Base-by-base conservation (phyloP, 2,329 filamentous ascomycete species). In the Chaetomium strumarium region DNA sequence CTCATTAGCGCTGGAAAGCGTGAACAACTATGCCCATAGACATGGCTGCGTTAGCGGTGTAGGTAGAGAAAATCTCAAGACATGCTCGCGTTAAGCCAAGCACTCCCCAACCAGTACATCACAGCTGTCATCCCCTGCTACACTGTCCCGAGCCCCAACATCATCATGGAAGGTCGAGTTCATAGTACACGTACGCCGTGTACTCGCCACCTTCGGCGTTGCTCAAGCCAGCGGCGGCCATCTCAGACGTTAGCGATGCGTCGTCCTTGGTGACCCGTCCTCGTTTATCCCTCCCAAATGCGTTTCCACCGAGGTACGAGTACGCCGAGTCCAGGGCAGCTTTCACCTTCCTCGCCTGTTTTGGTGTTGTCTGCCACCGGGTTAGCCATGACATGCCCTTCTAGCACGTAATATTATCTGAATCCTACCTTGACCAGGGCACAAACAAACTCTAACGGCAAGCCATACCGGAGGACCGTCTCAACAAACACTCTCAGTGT, bases 101-200 rank as follows among this genome's bases (percentile, higher is more conserved):
- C n/a, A n/a, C n/a, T n/a, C n/a, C n/a, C n/a, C n/a, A n/a, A n/a
- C n/a, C n/a, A n/a, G n/a, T n/a, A n/a, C n/a, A n/a, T n/a, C n/a
- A n/a, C n/a, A n/a, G n/a, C n/a, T n/a, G n/a, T n/a, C n/a, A n/a
- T n/a, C n/a, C n/a, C n/a, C n/a, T n/a, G n/a, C n/a, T n/a, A 19
- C n/a, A 9, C 12, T 38, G 40, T 16, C 30, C 19, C 16, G 17
- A 29, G 30, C 39, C 7, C 13, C 7, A 29, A 17, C 13, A 19
- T n/a, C 20, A 20, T 40, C 52, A 75, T 31, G 77, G 76, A 52
- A 97, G 83, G 66, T 93, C 88, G 67, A 97, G 88, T 68, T 96
- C 89, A 72, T 97, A 99, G 75, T 91, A 96, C 66, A 97, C 93
- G 71, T 95, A 99, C 38, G 93, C 86, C 55, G 90, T 93, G 74